Evolutionary conservation across 768 basidiomycete species (phyloP).

Genomic region (Chalciporus pseudorubinellus): DNA sequence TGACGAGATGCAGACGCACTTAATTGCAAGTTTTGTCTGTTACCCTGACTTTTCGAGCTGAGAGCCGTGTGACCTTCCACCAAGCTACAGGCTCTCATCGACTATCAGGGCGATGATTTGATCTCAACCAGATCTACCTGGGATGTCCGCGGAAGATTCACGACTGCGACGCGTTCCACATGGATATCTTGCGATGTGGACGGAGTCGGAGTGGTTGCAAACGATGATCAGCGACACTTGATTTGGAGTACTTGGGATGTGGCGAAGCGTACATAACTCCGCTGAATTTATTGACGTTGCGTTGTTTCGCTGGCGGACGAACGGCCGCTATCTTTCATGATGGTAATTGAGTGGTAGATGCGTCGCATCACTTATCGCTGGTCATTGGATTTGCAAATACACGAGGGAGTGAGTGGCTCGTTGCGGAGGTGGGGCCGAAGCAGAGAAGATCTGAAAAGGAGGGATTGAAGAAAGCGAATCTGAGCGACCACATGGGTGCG

Average conservation of each 20-base stretch:
- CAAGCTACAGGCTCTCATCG: conserved; percentile 11
- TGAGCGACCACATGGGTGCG: conserved; percentile 26
- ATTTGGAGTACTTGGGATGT: conserved; percentile 23
- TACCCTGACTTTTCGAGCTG: conserved; percentile 21
- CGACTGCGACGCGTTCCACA: conserved; percentile 24
- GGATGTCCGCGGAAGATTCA: conserved; percentile 34
- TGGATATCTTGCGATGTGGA: conserved; percentile 32
- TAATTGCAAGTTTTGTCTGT: conserved; percentile 2
- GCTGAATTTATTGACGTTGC: conserved; percentile 14
- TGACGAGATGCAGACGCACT: conserved; percentile 10
- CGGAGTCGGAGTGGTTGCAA: conserved; percentile 28
- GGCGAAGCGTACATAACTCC: conserved; percentile 18
- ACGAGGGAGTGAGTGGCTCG: background rate
- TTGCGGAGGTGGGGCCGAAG: conserved; percentile 23
- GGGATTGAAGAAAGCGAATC: conserved; percentile 24
- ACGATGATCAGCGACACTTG: conserved; percentile 23
- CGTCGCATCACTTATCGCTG: background rate
- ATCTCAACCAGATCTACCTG: conserved; percentile 26
- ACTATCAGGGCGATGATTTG: conserved; percentile 20
- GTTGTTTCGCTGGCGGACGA: conserved; percentile 8
- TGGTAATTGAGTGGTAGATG: conserved; percentile 7
- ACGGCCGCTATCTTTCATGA: background rate
- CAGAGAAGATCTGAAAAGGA: conserved; percentile 25
- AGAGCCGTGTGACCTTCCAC: conserved; percentile 1
- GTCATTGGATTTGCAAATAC: conserved; percentile 1